Conservation (phyloP, 768 basidiomycete genomes). For the Auriscalpium microsporum region DNA sequence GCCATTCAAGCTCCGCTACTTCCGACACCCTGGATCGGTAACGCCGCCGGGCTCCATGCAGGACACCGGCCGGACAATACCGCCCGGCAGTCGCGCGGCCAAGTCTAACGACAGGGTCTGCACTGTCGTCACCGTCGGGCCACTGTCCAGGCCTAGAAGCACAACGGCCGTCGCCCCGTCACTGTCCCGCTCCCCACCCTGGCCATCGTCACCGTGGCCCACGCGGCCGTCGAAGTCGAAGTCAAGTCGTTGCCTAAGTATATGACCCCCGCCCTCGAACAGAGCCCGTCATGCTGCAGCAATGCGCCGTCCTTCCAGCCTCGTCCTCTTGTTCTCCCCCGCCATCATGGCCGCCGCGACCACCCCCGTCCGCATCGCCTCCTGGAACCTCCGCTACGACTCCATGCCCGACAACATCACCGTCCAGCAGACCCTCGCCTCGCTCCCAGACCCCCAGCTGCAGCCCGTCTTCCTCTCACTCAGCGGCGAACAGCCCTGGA, state of each 20-base stretch:
- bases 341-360: not conserved
- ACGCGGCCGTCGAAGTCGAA: not conserved
- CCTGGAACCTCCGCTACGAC: slow-evolving; percentile 50
- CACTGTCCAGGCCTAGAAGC: no score
- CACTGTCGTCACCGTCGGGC: not conserved
- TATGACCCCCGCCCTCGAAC: not conserved
- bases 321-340: not conserved
- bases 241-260: not conserved
- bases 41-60: not conserved
- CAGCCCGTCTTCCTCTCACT: slow-evolving; percentile 25
- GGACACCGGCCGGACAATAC: not conserved
- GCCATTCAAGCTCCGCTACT: not conserved
- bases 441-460: slow-evolving; percentile 34
- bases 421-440: slow-evolving; percentile 36
- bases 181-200: no score
- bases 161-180: no score
- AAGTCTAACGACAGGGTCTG: not conserved
- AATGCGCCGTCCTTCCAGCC: not conserved
- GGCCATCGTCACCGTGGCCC: no score
- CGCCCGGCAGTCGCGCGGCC: no score
- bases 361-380: slow-evolving; percentile 22
- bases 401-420: slow-evolving; percentile 41
- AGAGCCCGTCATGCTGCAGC: not conserved
- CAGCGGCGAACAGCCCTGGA: slow-evolving; percentile 46
- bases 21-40: not conserved